Evolutionary conservation across 1,139 yeast genomes (phyloP).

Genomic region (Wickerhamomyces sp.): DNA sequence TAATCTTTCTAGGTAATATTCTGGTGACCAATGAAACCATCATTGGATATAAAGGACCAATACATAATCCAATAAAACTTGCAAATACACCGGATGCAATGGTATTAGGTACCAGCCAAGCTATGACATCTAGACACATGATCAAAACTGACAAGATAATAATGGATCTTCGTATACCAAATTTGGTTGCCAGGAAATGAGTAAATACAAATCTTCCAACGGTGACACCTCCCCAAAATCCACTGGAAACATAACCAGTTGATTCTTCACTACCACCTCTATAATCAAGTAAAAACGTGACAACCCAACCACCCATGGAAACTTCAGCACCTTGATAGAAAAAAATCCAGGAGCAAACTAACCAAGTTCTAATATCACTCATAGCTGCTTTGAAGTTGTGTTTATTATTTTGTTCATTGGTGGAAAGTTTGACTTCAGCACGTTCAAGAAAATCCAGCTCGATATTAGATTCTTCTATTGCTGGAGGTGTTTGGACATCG

Average conservation of each 20-base stretch:
- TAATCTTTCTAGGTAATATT: conserved; percentile 51
- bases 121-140: conserved; percentile 35
- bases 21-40: conserved; percentile 44
- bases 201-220: conserved; percentile 46
- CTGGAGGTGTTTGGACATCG: conserved; percentile 3
- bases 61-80: conserved; percentile 42
- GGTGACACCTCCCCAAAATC: conserved; percentile 70
- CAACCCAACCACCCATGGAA: conserved; percentile 67
- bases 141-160: conserved; percentile 32
- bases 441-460: conserved; percentile 4
- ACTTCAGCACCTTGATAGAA: conserved; percentile 71
- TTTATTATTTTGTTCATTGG: conserved; percentile 4
- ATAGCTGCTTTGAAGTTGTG: conserved; percentile 33
- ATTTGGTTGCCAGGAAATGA: conserved; percentile 28
- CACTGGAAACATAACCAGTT: conserved; percentile 64
- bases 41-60: conserved; percentile 55
- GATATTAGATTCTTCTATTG: conserved; percentile 1
- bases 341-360: conserved; percentile 47
- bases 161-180: conserved; percentile 50
- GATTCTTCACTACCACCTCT: conserved; percentile 42
- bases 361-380: conserved; percentile 46
- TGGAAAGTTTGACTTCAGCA: conserved; percentile 7
- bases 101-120: conserved; percentile 43
- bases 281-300: conserved; percentile 55
- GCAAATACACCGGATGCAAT: conserved; percentile 42